Percentiles rank a stretch among this genome's conserved stretches.
phyloP scores from a whole-genome alignment of 2,329 filamentous ascomycete genomes.

The Diaporthe eres region DNA sequence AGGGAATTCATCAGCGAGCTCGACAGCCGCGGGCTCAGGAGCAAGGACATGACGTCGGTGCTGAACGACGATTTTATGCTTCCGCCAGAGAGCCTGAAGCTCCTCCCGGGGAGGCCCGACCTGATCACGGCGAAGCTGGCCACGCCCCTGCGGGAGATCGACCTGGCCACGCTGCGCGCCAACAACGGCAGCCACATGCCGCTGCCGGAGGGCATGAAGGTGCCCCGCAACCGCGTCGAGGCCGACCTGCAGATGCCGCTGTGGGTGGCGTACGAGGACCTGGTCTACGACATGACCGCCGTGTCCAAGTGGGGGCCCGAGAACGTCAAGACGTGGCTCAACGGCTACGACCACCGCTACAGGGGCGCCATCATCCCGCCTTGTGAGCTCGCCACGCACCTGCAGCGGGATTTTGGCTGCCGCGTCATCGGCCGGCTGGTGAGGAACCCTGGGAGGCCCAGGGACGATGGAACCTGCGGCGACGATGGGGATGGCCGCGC shows the following conservation, averaged over 20 bases:
- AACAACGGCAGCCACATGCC: constrained; percentile 4
- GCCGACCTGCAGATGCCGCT: constrained; percentile 14
- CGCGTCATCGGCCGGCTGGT: constrained; percentile 10
- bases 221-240: neutral
- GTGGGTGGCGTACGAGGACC: neutral
- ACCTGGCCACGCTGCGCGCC: neutral
- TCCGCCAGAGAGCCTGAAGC: neutral
- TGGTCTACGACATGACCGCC: constrained; percentile 25
- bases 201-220: neutral
- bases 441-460: too few relatives aligned
- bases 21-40: neutral
- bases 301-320: neutral
- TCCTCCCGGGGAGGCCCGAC: constrained; percentile 1
- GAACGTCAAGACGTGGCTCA: neutral
- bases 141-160: neutral
- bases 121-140: constrained; percentile 26
- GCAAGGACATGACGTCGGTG: neutral
- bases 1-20: neutral
- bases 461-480: neutral
- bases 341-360: neutral
- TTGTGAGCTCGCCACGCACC: neutral
- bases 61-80: neutral
- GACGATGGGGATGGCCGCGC: neutral
- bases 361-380: constrained; percentile 10
- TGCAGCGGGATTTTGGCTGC: constrained; percentile 7